A percentile compares a stretch with the other conserved stretches of the same genome.
Conservation (phyloP, 108 stramenopile species). For the Nitzschia sp. region DNA sequence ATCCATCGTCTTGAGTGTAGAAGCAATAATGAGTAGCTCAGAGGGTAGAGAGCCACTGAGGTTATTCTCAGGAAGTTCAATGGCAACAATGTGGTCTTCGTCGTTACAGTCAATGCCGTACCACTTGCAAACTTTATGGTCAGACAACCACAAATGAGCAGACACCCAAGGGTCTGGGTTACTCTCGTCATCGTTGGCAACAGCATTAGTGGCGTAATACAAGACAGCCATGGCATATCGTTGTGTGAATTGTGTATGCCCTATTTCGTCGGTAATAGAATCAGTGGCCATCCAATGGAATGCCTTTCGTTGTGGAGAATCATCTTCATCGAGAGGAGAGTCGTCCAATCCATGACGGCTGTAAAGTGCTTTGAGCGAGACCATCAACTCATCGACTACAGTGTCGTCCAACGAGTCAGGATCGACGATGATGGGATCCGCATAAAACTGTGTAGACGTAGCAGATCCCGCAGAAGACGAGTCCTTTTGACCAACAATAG, state of each 20-base stretch:
- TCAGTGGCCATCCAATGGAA: constrained; percentile 34
- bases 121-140: constrained; percentile 44
- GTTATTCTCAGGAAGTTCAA: constrained; percentile 37
- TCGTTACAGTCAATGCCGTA: constrained; percentile 45
- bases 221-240: constrained; percentile 51
- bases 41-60: constrained; percentile 43
- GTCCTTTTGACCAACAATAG: constrained; percentile 6
- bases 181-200: constrained; percentile 12
- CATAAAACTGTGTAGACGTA: not conserved
- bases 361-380: constrained; percentile 13
- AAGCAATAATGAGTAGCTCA: constrained; percentile 36
- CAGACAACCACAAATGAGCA: constrained; percentile 40
- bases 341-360: constrained; percentile 29
- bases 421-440: constrained; percentile 7
- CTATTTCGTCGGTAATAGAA: constrained; percentile 6
- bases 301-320: constrained; percentile 33
- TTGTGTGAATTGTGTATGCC: constrained; percentile 30
- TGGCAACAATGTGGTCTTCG: constrained; percentile 23
- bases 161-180: constrained; percentile 37
- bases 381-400: constrained; percentile 11
- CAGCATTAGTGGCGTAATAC: constrained; percentile 45
- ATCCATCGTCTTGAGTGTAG: constrained; percentile 30
- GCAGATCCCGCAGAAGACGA: not conserved
- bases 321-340: constrained; percentile 18
- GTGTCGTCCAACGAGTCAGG: constrained; percentile 15